Percentiles rank a stretch among this genome's conserved stretches.
phyloP scores from a whole-genome alignment of 1,284 basidiomycete species.

The Apiotrichum mycotoxinovorans region DNA sequence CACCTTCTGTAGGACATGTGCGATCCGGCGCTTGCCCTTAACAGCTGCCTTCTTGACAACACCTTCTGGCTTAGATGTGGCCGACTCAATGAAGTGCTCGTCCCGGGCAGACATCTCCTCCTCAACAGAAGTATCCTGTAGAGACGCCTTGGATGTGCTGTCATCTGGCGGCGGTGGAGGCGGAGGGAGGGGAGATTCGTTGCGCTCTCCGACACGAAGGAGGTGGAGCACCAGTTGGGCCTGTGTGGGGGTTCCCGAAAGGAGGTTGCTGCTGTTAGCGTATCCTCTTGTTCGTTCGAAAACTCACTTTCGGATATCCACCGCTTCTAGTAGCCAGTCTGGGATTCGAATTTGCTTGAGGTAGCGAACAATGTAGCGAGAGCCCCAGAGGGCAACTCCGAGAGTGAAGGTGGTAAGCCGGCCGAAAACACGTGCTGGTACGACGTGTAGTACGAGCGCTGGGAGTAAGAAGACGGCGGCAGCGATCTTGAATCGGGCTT shows the following conservation, averaged over 20 bases:
- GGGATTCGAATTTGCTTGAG: not conserved
- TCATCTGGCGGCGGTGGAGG: no score
- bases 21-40: not conserved
- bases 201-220: conserved; percentile 53
- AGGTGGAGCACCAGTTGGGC: conserved; percentile 58
- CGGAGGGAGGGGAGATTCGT: not conserved
- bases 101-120: not conserved
- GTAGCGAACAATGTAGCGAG: not conserved
- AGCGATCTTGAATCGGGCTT: conserved; percentile 50
- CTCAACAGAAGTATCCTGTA: no score
- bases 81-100: not conserved
- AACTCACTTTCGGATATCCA: conserved; percentile 24
- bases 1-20: not conserved
- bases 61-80: not conserved
- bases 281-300: no score
- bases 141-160: no score
- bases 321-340: not conserved
- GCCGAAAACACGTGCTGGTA: conserved; percentile 28
- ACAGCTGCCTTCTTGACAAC: not conserved
- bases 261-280: conserved; percentile 45
- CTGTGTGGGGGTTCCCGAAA: conserved; percentile 58
- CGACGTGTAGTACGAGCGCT: conserved; percentile 50
- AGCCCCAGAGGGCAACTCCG: conserved; percentile 56
- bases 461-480: conserved; percentile 46
- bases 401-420: conserved; percentile 27